Percentiles rank a stretch among this genome's conserved stretches.
Conservation (phyloP, 2,329 filamentous ascomycete species). For the Paecilomyces niveus region DNA sequence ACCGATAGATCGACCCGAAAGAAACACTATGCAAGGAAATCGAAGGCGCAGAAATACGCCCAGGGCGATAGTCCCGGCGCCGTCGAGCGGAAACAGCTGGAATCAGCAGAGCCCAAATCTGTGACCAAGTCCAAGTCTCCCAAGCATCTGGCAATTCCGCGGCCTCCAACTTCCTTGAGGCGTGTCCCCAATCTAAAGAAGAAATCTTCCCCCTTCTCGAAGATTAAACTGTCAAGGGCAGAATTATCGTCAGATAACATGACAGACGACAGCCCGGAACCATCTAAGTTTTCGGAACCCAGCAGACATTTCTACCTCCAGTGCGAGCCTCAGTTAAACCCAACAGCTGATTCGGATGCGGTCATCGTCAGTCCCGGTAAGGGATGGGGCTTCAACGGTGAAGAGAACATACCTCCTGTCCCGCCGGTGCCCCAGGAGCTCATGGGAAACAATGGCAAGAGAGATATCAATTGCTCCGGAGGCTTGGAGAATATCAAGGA, state of each 20-base stretch:
- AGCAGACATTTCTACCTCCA: slow-evolving; percentile 13
- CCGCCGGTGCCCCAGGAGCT: slow-evolving; percentile 32
- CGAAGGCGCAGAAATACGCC: slow-evolving; percentile 24
- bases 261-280: neutral
- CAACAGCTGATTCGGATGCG: neutral
- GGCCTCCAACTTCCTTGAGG: neutral
- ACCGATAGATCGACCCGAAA: neutral
- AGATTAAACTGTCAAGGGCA: slow-evolving; percentile 8
- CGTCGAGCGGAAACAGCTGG: slow-evolving; percentile 20
- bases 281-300: neutral
- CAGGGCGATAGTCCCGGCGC: slow-evolving; percentile 27
- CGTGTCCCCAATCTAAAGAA: slow-evolving; percentile 7
- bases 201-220: slow-evolving; percentile 7
- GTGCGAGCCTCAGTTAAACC: slow-evolving; percentile 13
- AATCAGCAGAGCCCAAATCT: neutral
- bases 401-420: slow-evolving; percentile 33
- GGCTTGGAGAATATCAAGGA: slow-evolving; percentile 15
- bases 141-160: neutral
- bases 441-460: slow-evolving; percentile 19
- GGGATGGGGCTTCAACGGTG: slow-evolving; percentile 7
- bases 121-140: neutral
- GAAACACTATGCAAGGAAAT: slow-evolving; percentile 9
- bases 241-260: slow-evolving; percentile 4
- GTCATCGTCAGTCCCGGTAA: neutral
- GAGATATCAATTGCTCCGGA: slow-evolving; percentile 13